These are phyloP conservation scores for Boletus barrowsii DNA, from an alignment of 768 basidiomycete species.

Conservation along the genomic window DNA sequence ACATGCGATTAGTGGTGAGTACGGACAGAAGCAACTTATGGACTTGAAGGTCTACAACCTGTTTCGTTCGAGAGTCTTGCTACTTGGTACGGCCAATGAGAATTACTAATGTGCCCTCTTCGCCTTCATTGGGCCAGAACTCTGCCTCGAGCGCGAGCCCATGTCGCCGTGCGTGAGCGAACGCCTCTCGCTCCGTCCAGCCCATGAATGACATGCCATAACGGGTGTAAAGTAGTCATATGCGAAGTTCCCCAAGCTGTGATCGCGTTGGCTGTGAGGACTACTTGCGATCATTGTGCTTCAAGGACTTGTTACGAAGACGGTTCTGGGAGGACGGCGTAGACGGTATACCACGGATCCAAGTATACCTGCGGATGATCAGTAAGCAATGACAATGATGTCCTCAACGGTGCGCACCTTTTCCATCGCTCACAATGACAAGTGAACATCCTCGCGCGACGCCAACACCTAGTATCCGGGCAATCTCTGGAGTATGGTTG, in stretches of 20 bases:
- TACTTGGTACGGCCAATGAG: not conserved
- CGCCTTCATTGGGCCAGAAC: conserved; percentile 55
- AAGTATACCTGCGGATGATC: conserved; percentile 53
- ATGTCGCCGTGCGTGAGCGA: conserved; percentile 43
- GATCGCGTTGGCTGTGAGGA: conserved; percentile 32
- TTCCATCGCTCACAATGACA: conserved; percentile 82
- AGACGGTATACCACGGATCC: conserved; percentile 61
- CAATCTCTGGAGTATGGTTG: conserved; percentile 73
- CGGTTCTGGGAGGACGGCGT: conserved; percentile 8
- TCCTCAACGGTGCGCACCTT: conserved; percentile 40
- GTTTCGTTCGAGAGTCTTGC: no score
- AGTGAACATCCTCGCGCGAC: conserved; percentile 56
- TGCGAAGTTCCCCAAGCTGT: conserved; percentile 44
- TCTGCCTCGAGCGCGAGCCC: conserved; percentile 57
- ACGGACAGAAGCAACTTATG: no score
- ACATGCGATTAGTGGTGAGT: no score
- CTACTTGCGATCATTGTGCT: not conserved
- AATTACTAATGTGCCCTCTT: conserved; percentile 21
- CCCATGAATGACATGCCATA: conserved; percentile 30
- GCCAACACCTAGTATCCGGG: conserved; percentile 41
- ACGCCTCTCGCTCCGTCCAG: conserved; percentile 9
- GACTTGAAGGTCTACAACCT: no score
- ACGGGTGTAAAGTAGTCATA: conserved; percentile 36
- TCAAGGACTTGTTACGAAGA: not conserved
- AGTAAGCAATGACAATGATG: not conserved